Evolutionary conservation across 2,329 filamentous ascomycete genomes (phyloP).

Genomic region (Ophiostoma himal-ulmi): DNA sequence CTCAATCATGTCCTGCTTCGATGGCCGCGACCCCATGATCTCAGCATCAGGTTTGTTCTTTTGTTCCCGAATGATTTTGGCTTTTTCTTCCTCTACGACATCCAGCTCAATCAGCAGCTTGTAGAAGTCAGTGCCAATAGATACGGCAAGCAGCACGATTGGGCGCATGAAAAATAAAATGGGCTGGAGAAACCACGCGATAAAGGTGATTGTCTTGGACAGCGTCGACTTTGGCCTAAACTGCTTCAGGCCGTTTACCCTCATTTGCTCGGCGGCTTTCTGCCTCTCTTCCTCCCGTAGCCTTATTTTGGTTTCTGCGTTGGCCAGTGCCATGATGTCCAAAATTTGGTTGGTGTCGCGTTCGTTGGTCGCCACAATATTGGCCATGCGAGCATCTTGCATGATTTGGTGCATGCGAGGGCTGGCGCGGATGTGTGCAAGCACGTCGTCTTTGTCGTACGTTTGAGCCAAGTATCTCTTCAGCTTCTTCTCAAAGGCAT

Average conservation of each 20-base stretch:
- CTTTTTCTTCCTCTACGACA: background rate
- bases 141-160: background rate
- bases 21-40: background rate
- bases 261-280: background rate
- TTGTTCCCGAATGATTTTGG: background rate
- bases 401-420: conserved; percentile 15
- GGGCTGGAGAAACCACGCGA: background rate
- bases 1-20: background rate
- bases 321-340: background rate
- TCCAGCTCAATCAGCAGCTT: background rate
- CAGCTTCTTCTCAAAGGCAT: conserved; percentile 18
- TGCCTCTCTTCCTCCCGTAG: background rate
- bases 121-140: background rate
- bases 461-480: background rate
- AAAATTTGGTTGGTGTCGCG: too few species aligned
- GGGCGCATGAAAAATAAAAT: background rate
- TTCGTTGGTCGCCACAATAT: conserved; percentile 35
- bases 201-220: background rate
- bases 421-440: background rate
- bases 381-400: background rate
- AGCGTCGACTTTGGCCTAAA: background rate
- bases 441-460: background rate
- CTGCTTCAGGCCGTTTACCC: background rate
- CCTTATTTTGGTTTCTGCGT: background rate
- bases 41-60: background rate